Conservation (phyloP, 257 asterid genomes). For the Buddleja alternifolia region DNA sequence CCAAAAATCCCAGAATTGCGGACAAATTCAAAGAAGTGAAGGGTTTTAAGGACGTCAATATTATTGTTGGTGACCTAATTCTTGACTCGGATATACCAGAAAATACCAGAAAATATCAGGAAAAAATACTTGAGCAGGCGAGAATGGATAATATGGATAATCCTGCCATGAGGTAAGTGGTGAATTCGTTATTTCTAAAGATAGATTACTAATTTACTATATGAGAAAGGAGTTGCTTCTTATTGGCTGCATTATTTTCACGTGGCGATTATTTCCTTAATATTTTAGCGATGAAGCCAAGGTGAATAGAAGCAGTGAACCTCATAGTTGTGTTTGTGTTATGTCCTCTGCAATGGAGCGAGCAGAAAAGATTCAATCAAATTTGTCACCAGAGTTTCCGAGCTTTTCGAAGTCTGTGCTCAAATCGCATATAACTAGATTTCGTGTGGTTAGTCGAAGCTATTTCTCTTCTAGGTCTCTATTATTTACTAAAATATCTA, state of each 20-base stretch:
- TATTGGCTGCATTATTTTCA: too few species aligned
- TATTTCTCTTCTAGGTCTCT: too few species aligned
- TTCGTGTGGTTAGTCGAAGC: constrained; percentile 57
- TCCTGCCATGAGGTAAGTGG: too few species aligned
- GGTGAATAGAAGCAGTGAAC: constrained; percentile 16
- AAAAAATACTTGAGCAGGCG: too few species aligned
- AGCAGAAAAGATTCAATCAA: constrained; percentile 44
- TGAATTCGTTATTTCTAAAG: too few species aligned
- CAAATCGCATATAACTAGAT: constrained; percentile 61
- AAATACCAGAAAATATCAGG: constrained; percentile 36
- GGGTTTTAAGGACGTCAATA: constrained; percentile 50
- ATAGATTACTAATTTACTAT: too few species aligned
- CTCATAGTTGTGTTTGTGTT: constrained; percentile 25
- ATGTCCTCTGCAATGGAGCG: constrained; percentile 38
- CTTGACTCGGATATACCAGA: constrained; percentile 53
- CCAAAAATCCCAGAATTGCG: constrained; percentile 39
- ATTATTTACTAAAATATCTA: too few species aligned
- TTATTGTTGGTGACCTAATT: constrained; percentile 47
- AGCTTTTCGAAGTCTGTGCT: constrained; percentile 55
- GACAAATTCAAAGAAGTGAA: constrained; percentile 46
- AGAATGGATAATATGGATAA: too few species aligned
- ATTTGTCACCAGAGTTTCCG: constrained; percentile 42
- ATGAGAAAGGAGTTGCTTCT: too few species aligned
- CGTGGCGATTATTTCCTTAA: too few species aligned
- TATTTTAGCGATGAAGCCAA: constrained; percentile 32